Conservation (phyloP, 129 eudicot genomes). For the Flaveria bidentis region DNA sequence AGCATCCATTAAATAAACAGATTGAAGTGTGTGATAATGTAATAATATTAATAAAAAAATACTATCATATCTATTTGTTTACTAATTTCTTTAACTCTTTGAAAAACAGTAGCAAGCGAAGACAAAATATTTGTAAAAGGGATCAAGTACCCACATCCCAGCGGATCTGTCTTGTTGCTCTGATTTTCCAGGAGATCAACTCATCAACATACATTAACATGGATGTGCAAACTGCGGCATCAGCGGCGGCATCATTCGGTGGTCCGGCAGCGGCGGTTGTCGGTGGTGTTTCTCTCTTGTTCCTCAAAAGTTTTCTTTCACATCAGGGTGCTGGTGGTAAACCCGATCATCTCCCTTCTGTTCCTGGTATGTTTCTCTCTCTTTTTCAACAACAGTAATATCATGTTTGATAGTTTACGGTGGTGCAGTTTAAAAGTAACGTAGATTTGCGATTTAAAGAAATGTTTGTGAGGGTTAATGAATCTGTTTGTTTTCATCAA, state of each 20-base stretch:
- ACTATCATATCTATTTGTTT: too few species aligned
- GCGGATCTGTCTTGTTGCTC: neutral
- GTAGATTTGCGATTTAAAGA: too few species aligned
- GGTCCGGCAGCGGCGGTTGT: conserved; percentile 60
- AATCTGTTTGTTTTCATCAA: too few species aligned
- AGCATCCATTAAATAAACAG: neutral
- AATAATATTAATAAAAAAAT: neutral
- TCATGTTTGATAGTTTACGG: too few species aligned
- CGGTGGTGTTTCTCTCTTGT: conserved; percentile 36
- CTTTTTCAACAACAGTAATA: neutral
- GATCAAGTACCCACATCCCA: too few species aligned
- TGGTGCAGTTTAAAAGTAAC: neutral
- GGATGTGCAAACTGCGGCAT: conserved; percentile 45
- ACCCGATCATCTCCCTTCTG: conserved; percentile 26
- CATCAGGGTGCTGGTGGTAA: conserved; percentile 26
- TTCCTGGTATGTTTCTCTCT: conserved; percentile 30
- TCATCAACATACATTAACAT: neutral
- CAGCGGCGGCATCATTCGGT: conserved; percentile 43
- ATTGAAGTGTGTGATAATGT: neutral
- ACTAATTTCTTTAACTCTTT: too few species aligned
- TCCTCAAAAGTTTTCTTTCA: conserved; percentile 29
- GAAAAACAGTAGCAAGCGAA: too few species aligned
- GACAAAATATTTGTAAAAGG: too few species aligned
- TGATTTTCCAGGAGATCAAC: neutral
- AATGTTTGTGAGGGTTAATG: too few species aligned